Base-by-base conservation (phyloP, 2,329 filamentous ascomycete genomes). In the Calonectria crousiana region DNA sequence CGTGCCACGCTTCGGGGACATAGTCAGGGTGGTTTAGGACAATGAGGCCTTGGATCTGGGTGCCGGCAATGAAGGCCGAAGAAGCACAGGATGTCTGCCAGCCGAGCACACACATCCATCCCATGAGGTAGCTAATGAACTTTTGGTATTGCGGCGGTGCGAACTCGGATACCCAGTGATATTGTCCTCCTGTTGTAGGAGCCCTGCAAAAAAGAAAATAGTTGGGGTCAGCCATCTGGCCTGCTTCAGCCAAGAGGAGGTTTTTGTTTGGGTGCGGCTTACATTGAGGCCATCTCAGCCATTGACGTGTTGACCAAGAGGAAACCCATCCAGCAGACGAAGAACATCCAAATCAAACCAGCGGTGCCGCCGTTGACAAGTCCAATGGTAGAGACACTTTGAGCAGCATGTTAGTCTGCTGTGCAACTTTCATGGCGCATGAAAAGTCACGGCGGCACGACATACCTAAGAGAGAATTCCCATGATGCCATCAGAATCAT, bases 91-190 rank as follows among this genome's bases (percentile, higher is more conserved):
- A 83, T 1, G 84, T 82, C 58, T 88, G 85, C 88, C 88, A 89
- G 30, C 85, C 86, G 0, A 87, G 81, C 0, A 87, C 83, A 6
- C 83, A 86, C 75, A 88, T 84, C 88, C 87, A 89, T 2, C 86
- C 87, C 81, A 80, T 81, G 20, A 89, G 79, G 77, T 92, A 92
- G 74, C 88, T 90, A 2, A 91, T 82, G 44, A 88, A 86, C 71
- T 88, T 90, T 76, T 91, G 89, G 67, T 86, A 84, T 53, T 82
- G 81, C 0, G 81, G 82, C 0, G 89, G 87, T 0, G 88, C 86
- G 73, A 90, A 90, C 66, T 90, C 88, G 1, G 86, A 90, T 1
- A 90, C 89, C 89, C 89, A 91, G 76, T 90, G 89, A 74, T 91
- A 91, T 76, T 92, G 90, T 1, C 90, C 90, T 28, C 90, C 90